These are phyloP conservation scores for Globisporangium spinosum DNA, from an alignment of 352 stramenopile species.

Conservation along the genomic window DNA sequence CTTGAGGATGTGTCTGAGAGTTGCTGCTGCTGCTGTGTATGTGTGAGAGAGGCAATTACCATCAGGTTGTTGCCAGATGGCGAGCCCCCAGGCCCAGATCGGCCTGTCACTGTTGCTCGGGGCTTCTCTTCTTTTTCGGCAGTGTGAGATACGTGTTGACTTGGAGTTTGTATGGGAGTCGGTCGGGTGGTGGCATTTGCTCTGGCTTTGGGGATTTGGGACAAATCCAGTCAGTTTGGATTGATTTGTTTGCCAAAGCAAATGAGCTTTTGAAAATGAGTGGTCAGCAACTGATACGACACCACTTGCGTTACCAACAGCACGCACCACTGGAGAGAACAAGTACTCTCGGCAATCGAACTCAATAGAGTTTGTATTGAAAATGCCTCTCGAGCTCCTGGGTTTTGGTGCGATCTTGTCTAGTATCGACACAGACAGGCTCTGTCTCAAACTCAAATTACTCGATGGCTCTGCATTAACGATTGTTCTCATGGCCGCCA, in stretches of 20 bases:
- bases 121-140: neutral
- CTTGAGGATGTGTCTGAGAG: slow-evolving; percentile 6
- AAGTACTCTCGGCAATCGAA: neutral
- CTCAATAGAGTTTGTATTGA: neutral
- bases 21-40: neutral
- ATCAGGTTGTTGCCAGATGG: neutral
- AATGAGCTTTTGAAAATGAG: neutral
- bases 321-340: neutral
- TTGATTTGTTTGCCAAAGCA: neutral
- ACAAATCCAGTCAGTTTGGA: slow-evolving; percentile 11
- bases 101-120: neutral
- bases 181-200: neutral
- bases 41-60: neutral
- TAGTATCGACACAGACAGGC: neutral
- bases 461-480: neutral
- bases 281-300: neutral
- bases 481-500: neutral
- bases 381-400: neutral
- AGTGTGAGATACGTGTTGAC: neutral
- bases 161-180: slow-evolving; percentile 7
- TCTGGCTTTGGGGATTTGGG: slow-evolving; percentile 1
- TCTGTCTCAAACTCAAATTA: neutral
- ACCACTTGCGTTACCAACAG: neutral
- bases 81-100: neutral
- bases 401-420: neutral